phyloP scores from a whole-genome alignment of 148 eudicot species.

The Amaranthus cruentus region DNA sequence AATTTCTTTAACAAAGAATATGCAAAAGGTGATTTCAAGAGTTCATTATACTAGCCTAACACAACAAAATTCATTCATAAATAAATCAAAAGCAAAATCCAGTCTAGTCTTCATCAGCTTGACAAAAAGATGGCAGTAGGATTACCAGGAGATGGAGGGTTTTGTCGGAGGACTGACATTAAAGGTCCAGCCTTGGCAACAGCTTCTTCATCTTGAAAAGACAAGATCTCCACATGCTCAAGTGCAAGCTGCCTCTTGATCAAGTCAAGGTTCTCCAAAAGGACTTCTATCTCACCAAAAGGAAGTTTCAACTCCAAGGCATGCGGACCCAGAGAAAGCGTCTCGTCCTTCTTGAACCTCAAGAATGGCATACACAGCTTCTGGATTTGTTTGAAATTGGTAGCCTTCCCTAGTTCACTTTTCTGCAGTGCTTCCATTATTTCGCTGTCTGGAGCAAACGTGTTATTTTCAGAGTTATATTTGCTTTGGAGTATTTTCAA shows the following conservation, averaged over 20 bases:
- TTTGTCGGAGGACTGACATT: conserved; percentile 43
- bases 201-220: conserved; percentile 43
- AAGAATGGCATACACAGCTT: conserved; percentile 85
- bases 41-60: background rate
- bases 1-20: no score
- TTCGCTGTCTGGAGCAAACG: conserved; percentile 66
- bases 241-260: conserved; percentile 65
- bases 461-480: conserved; percentile 31
- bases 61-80: conserved; percentile 5
- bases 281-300: conserved; percentile 73
- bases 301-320: conserved; percentile 73
- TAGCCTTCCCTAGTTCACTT: conserved; percentile 42
- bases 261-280: conserved; percentile 52
- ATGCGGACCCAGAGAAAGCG: conserved; percentile 62
- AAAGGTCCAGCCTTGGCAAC: conserved; percentile 48
- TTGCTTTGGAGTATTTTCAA: conserved; percentile 55
- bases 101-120: conserved; percentile 7
- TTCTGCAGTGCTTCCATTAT: conserved; percentile 52
- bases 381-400: conserved; percentile 58
- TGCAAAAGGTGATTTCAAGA: no score
- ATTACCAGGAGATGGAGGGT: conserved; percentile 76
- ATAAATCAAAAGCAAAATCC: background rate
- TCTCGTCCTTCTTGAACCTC: conserved; percentile 77
- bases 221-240: conserved; percentile 49
- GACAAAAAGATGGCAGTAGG: conserved; percentile 67